phyloP scores from a whole-genome alignment of 345 rosid species.

The Mercurialis annua region DNA sequence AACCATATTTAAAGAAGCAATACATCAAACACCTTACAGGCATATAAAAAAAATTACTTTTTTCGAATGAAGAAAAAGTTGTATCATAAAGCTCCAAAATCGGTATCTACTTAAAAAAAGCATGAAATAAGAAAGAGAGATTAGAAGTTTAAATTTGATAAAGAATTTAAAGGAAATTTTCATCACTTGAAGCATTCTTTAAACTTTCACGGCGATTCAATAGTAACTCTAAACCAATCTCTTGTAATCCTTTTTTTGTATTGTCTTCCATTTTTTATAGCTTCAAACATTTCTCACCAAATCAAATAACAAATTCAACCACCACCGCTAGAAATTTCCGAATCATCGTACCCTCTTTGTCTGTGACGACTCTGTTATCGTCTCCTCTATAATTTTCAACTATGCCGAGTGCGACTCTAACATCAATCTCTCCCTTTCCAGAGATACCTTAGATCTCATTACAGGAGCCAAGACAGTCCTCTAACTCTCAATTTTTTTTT shows the following conservation, averaged over 20 bases:
- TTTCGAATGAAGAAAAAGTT: neutral
- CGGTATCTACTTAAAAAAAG: constrained; percentile 44
- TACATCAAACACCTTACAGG: constrained; percentile 46
- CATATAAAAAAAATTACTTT: neutral
- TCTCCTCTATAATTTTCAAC: too few relatives aligned
- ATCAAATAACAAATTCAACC: too few relatives aligned
- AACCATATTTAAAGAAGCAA: constrained; percentile 23
- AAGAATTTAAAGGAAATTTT: constrained; percentile 40
- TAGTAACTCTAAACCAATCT: constrained; percentile 31
- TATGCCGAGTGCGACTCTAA: too few relatives aligned
- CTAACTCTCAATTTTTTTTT: too few relatives aligned
- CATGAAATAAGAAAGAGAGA: constrained; percentile 16
- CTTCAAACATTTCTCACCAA: too few relatives aligned
- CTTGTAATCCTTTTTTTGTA: constrained; percentile 30
- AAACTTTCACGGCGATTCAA: constrained; percentile 46
- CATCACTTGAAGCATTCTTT: constrained; percentile 46
- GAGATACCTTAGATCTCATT: too few relatives aligned
- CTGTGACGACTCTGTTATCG: too few relatives aligned
- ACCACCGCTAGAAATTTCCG: too few relatives aligned
- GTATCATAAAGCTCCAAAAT: constrained; percentile 68
- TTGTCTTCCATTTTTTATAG: constrained; percentile 19
- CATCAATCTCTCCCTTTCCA: too few relatives aligned
- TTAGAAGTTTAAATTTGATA: constrained; percentile 45
- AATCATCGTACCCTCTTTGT: too few relatives aligned
- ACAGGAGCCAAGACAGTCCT: too few relatives aligned